A percentile compares a stretch with the other conserved stretches of the same genome.
These are phyloP conservation scores for Blepharisma japonicum DNA, from an alignment of 73 alveolate genomes.

Conservation along the genomic window DNA sequence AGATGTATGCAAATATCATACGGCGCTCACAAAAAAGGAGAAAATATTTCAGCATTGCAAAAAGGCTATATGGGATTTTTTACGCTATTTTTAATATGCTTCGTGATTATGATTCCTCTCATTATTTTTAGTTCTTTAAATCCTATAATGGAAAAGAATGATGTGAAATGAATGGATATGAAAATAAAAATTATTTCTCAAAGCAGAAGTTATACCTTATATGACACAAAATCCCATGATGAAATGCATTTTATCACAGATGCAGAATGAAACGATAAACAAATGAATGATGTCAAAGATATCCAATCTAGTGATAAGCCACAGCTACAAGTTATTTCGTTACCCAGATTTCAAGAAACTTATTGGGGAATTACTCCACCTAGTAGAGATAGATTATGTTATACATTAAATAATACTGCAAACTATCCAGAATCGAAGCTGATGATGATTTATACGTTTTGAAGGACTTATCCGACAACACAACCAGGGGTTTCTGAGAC, in stretches of 20 bases:
- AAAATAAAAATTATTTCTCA: too few species aligned
- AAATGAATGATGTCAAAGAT: background rate
- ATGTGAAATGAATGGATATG: conserved; percentile 63
- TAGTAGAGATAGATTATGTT: background rate
- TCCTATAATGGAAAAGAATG: conserved; percentile 88
- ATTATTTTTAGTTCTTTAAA: conserved; percentile 81
- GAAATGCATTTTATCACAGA: conserved; percentile 18
- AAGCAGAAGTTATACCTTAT: background rate
- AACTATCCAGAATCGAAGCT: too few species aligned
- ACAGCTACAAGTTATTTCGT: conserved; percentile 22
- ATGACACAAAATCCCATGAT: conserved; percentile 33
- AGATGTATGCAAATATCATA: conserved; percentile 58
- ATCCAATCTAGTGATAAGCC: conserved; percentile 25
- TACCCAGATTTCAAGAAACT: conserved; percentile 35
- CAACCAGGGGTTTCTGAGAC: too few species aligned
- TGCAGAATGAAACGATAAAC: background rate
- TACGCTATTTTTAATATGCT: conserved; percentile 53
- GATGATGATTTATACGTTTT: too few species aligned
- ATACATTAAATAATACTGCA: too few species aligned
- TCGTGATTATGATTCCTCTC: conserved; percentile 82
- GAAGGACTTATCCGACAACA: too few species aligned
- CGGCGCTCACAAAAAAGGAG: conserved; percentile 38
- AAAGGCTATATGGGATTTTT: conserved; percentile 73
- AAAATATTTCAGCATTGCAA: conserved; percentile 37
- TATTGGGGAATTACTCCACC: conserved; percentile 37